Percentiles rank a stretch among this genome's conserved stretches.
Conservation (phyloP, 768 basidiomycete species). For the Calocera viscosa region DNA sequence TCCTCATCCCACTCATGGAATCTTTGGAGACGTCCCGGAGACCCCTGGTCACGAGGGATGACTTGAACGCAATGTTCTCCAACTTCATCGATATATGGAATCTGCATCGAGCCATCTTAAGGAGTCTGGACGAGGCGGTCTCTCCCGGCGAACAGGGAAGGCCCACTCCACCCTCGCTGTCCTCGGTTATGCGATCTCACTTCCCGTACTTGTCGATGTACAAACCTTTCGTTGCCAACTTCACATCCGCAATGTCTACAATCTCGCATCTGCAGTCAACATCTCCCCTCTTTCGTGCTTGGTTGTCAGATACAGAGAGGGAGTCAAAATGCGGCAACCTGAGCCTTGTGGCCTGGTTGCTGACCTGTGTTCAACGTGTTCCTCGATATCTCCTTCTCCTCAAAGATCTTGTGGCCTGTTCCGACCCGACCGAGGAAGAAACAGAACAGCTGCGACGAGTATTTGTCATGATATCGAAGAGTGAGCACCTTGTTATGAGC, state of each 20-base stretch:
- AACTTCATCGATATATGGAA: constrained; percentile 91
- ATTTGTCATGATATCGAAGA: constrained; percentile 59
- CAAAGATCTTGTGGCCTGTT: constrained; percentile 64
- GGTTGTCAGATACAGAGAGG: constrained; percentile 51
- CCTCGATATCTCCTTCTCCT: constrained; percentile 75
- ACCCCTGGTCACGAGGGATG: constrained; percentile 54
- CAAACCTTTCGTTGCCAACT: constrained; percentile 71
- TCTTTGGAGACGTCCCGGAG: constrained; percentile 51
- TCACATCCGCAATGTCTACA: constrained; percentile 50
- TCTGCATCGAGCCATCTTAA: constrained; percentile 61
- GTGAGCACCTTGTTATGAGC: constrained; percentile 32
- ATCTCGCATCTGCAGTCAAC: constrained; percentile 42
- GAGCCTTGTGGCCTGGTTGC: constrained; percentile 69
- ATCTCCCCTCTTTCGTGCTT: constrained; percentile 46
- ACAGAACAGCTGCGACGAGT: constrained; percentile 46
- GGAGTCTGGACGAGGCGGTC: constrained; percentile 41
- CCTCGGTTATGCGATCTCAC: constrained; percentile 52
- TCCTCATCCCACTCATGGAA: constrained; percentile 63
- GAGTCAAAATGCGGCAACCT: constrained; percentile 62
- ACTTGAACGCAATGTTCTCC: constrained; percentile 64
- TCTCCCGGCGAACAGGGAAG: constrained; percentile 17
- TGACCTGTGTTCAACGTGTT: constrained; percentile 78
- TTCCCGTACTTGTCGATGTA: constrained; percentile 83
- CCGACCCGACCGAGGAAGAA: constrained; percentile 54
- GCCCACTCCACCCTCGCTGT: constrained; percentile 8